Percentiles rank a stretch among this genome's conserved stretches.
These are phyloP conservation scores for Gryganskiella cystojenkinii DNA, from an alignment of 192 early-diverging fungal genomes.

Conservation along the genomic window DNA sequence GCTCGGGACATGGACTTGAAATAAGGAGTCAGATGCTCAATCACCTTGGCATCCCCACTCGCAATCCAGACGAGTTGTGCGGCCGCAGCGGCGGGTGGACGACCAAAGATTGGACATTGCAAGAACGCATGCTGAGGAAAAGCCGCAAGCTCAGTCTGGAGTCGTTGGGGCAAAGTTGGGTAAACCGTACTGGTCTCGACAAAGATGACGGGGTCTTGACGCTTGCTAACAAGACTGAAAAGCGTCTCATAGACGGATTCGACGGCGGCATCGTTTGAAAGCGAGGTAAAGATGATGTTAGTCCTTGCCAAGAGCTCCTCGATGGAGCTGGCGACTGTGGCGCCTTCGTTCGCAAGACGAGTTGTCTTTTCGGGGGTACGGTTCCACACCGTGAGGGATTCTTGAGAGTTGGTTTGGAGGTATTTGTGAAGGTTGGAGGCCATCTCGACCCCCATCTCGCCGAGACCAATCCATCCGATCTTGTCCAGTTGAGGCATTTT, in stretches of 20 bases:
- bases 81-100: conserved; percentile 58
- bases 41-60: conserved; percentile 56
- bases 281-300: conserved; percentile 70
- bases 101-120: conserved; percentile 68
- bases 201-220: conserved; percentile 53
- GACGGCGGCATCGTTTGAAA: conserved; percentile 71
- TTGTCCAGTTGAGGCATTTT: conserved; percentile 3
- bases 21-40: conserved; percentile 50
- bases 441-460: conserved; percentile 71
- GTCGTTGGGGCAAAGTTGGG: conserved; percentile 45
- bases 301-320: conserved; percentile 51
- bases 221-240: conserved; percentile 19
- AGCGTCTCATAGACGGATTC: conserved; percentile 55
- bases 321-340: conserved; percentile 46
- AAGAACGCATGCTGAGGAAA: conserved; percentile 42
- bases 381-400: conserved; percentile 69
- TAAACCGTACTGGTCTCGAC: conserved; percentile 71
- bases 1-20: conserved; percentile 60
- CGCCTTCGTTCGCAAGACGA: conserved; percentile 51
- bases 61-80: conserved; percentile 65
- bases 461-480: conserved; percentile 73
- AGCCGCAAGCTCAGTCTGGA: too few relatives aligned
- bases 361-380: conserved; percentile 63
- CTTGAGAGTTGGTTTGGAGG: conserved; percentile 33
- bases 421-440: conserved; percentile 68